Evolutionary conservation across 768 basidiomycete species (phyloP), one percentile per base, ranked within the genome.

Genomic region (Chalciporus piperatus): DNA sequence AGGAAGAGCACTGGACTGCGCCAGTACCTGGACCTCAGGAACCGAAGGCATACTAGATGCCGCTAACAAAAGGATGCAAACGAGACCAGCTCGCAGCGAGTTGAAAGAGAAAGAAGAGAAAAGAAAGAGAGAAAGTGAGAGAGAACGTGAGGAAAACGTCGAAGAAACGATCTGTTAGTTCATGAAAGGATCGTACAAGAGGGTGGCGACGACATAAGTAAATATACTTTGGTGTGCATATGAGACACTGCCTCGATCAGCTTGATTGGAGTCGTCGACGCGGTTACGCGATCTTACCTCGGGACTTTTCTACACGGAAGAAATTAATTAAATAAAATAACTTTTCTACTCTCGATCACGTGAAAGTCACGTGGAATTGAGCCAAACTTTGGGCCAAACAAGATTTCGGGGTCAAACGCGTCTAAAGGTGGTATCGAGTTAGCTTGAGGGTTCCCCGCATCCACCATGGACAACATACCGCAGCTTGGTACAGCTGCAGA

Each of bases 401-500:
- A 50, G 33, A 50, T 66, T 68, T 64, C 68, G 45, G 63, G 68
- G 68, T 65, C 56, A 51, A 22, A 22, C 22, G 41, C 35, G 38
- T 20, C 10, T 30, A 5, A 13, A 40, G 16, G 37, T 17, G 45
- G 38, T 14, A 19, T 22, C 22, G n/a, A 32, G 30, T n/a, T 25
- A 33, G 44, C 30, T 43, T 25, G 51, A 44, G 42, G 16, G 30
- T 32, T 45, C 37, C 41, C 52, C 50, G 30, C 51, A 30, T 23
- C n/a, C 55, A 59, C 46, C 52, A 78, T 78, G 76, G 76, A 77
- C 54, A 72, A 69, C 57, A 65, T 72, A 57, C 72, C 77, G 41
- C 70, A 70, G 60, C 67, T 74, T 6, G 68, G 71, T 50, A 74
- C 75, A 35, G 75, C 73, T 57, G 69, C 80, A 43, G 87, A 89